A percentile compares a stretch with the other conserved stretches of the same genome.
Conservation (phyloP, 768 basidiomycete species). For the Tulasnella sp. region DNA sequence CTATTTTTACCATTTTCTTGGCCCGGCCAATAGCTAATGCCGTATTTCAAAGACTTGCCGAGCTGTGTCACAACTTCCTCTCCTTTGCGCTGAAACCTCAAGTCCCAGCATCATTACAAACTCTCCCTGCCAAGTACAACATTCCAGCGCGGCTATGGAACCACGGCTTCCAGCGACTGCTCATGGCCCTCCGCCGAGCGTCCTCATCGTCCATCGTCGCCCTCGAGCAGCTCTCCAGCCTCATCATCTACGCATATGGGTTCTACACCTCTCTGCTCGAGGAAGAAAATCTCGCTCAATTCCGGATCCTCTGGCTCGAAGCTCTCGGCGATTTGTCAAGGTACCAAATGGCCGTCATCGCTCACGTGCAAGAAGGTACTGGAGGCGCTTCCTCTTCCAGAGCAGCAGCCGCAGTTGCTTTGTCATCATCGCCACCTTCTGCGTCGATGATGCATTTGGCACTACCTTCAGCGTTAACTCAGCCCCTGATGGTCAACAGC, state of each 20-base stretch:
- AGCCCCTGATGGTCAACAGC: conserved; percentile 29
- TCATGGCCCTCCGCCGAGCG: conserved; percentile 82
- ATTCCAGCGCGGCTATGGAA: conserved; percentile 92
- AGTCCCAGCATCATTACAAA: conserved; percentile 80
- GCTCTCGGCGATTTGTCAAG: conserved; percentile 93
- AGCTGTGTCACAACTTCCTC: conserved; percentile 82
- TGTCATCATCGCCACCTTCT: conserved; percentile 49
- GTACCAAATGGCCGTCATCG: conserved; percentile 94
- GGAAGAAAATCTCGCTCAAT: conserved; percentile 58
- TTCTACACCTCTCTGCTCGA: conserved; percentile 89
- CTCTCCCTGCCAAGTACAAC: conserved; percentile 90
- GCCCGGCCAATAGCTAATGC: background rate
- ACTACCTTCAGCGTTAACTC: conserved; percentile 20
- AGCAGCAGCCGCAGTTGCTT: conserved; percentile 34
- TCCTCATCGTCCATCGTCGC: conserved; percentile 63
- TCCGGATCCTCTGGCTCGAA: conserved; percentile 86
- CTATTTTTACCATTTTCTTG: conserved; percentile 14
- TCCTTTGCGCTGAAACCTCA: conserved; percentile 76
- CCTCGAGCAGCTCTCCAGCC: conserved; percentile 87
- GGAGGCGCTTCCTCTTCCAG: background rate
- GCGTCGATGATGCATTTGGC: background rate
- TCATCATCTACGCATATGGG: conserved; percentile 89
- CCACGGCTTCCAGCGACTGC: conserved; percentile 78
- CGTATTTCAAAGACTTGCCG: conserved; percentile 59
- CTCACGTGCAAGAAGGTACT: conserved; percentile 46